Evolutionary conservation across 2,329 filamentous ascomycete genomes (phyloP).

Genomic region (Penicillium sp.): DNA sequence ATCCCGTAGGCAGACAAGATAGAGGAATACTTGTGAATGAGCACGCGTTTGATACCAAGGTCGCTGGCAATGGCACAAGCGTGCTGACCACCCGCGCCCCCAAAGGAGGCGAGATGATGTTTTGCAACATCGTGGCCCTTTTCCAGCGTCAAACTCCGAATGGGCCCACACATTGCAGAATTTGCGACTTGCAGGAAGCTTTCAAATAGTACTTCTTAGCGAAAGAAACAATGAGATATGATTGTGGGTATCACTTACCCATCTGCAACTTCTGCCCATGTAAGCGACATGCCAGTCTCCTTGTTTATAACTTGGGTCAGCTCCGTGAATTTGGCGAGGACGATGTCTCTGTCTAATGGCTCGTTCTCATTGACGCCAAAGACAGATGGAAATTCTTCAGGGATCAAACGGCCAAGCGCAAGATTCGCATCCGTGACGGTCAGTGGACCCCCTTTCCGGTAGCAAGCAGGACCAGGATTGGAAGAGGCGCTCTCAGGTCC

Average conservation of each 20-base stretch:
- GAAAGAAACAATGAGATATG: too few relatives aligned
- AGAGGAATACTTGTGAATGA: conserved; percentile 19
- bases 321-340: conserved; percentile 68
- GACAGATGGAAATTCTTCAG: conserved; percentile 76
- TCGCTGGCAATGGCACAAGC: conserved; percentile 75
- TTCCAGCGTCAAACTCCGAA: conserved; percentile 71
- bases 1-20: conserved; percentile 49
- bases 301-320: conserved; percentile 74
- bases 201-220: not conserved
- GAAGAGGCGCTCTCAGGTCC: conserved; percentile 85
- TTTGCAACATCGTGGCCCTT: conserved; percentile 85
- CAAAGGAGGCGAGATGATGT: conserved; percentile 82
- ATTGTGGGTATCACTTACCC: too few relatives aligned
- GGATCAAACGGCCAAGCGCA: conserved; percentile 77
- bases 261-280: too few relatives aligned
- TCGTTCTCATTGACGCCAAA: conserved; percentile 46
- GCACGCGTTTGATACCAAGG: not conserved
- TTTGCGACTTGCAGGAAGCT: conserved; percentile 86
- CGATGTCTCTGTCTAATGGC: conserved; percentile 73
- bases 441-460: conserved; percentile 82
- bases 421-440: conserved; percentile 92
- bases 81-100: conserved; percentile 86
- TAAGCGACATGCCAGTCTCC: conserved; percentile 49
- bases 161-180: conserved; percentile 78
- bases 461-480: conserved; percentile 85